Evolutionary conservation across 164 flowering plant species (phyloP), one percentile per base, ranked within the genome.

Genomic region (Aristolochia californica): DNA sequence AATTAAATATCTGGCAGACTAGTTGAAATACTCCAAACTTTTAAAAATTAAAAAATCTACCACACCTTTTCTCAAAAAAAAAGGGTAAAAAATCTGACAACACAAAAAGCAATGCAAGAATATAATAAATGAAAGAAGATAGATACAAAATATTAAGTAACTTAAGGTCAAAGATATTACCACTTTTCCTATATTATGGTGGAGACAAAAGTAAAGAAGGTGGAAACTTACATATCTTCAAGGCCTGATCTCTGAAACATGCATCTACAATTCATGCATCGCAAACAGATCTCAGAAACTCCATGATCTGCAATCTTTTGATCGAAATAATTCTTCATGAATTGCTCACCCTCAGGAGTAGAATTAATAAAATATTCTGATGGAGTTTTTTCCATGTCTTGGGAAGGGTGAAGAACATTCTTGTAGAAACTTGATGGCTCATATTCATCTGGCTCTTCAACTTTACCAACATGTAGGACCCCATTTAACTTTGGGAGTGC

Each of bases 251-350:
- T 75, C 56, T 54, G 71, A 51, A 75, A 60, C 54, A 83, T 44
- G 55, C 83, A 75, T 63, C 60, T 43, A 65, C 91, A 89, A 40
- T 48, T 58, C 58, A 80, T 50, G 61, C 47, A 76, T 25, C 75
- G 71, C 68, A 25, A 68, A 71, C 85, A 83, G 61, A 68, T 74
- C 64, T 89, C 91, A 30, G 77, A 50, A 66, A 54, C 72, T 62
- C 75, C 57, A 18, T 71, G 30, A 65, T 81, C 81, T n/a, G 82
- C 85, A 65, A 79, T 43, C 56, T 69, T 68, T 24, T 45, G 57
- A 66, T 73, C 60, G 43, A 86, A 86, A 62, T 71, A 77, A n/a
- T 61, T 68, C 70, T 63, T 63, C 58, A 80, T 55, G 57, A 72
- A 63, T 49, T 76, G 79, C 59, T 78, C 74, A 50, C 21, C 43